Evolutionary conservation across 805 yeast genomes (phyloP).

Genomic region (Metschnikowia koreensis): DNA sequence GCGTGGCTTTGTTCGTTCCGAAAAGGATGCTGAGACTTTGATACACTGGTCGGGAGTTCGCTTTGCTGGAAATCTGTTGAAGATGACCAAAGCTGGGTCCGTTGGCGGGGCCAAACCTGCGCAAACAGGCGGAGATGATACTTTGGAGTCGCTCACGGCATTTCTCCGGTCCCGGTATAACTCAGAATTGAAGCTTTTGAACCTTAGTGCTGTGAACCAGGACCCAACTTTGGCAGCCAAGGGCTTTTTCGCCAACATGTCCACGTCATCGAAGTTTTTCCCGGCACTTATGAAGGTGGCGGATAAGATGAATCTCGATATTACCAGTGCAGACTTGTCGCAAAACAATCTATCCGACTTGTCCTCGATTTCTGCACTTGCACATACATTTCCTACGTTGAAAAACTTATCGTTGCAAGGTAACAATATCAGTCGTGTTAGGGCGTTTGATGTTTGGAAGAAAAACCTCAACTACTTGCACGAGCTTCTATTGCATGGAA

Average conservation of each 20-base stretch:
- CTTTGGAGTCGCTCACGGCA: slow-evolving; percentile 60
- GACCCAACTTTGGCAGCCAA: slow-evolving; percentile 59
- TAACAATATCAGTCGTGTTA: slow-evolving; percentile 61
- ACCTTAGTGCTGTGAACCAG: slow-evolving; percentile 59
- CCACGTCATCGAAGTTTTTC: slow-evolving; percentile 77
- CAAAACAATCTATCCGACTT: slow-evolving; percentile 61
- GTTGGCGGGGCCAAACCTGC: not conserved
- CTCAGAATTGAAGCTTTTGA: slow-evolving; percentile 60
- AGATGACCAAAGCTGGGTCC: slow-evolving; percentile 42
- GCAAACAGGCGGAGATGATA: slow-evolving; percentile 26
- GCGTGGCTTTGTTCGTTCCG: slow-evolving; percentile 54
- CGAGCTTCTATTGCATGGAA: slow-evolving; percentile 75
- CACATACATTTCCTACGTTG: slow-evolving; percentile 71
- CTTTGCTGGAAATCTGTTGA: slow-evolving; percentile 72
- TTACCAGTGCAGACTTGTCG: slow-evolving; percentile 71
- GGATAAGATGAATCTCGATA: slow-evolving; percentile 47
- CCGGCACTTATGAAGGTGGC: slow-evolving; percentile 88
- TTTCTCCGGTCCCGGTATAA: slow-evolving; percentile 70
- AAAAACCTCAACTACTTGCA: slow-evolving; percentile 70
- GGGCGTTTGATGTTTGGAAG: slow-evolving; percentile 69
- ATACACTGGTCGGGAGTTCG: slow-evolving; percentile 69
- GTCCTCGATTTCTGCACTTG: slow-evolving; percentile 55
- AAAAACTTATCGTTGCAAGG: slow-evolving; percentile 77
- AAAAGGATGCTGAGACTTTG: slow-evolving; percentile 58
- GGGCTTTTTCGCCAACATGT: slow-evolving; percentile 62